Conservation (phyloP, 768 basidiomycete genomes). For the Inosperma sp. region DNA sequence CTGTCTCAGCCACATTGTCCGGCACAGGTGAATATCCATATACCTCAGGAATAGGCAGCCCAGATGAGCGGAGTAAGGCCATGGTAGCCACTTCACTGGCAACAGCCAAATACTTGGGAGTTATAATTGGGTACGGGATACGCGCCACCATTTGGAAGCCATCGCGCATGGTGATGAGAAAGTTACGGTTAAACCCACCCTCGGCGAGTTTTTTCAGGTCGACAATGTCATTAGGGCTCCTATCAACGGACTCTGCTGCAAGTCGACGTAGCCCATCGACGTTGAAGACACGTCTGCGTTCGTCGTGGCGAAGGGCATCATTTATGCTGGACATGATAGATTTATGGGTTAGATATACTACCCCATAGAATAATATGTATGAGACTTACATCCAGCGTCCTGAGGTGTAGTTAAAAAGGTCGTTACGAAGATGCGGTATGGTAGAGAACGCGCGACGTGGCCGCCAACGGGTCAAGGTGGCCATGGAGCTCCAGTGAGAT, state of each 20-base stretch:
- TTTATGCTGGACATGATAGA: slow-evolving; percentile 33
- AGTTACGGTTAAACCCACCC: slow-evolving; percentile 35
- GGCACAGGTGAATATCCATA: slow-evolving; percentile 38
- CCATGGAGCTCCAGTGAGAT: not conserved
- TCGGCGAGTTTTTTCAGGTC: slow-evolving; percentile 39
- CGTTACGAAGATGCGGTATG: slow-evolving; percentile 25
- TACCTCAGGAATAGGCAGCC: slow-evolving; percentile 39
- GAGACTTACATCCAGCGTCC: slow-evolving; percentile 42
- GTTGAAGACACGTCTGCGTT: slow-evolving; percentile 41
- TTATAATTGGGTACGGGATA: slow-evolving; percentile 29
- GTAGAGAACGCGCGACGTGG: slow-evolving; percentile 32
- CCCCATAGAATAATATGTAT: slow-evolving; percentile 24
- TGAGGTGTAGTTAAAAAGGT: slow-evolving; percentile 40
- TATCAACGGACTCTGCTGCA: slow-evolving; percentile 40
- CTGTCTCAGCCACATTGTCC: slow-evolving; percentile 37
- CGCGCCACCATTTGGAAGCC: slow-evolving; percentile 31
- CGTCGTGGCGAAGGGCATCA: slow-evolving; percentile 42
- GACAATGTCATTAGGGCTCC: slow-evolving; percentile 33
- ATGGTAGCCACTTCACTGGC: slow-evolving; percentile 48
- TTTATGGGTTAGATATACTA: slow-evolving; percentile 28
- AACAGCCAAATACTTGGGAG: slow-evolving; percentile 30
- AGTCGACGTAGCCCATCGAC: slow-evolving; percentile 39
- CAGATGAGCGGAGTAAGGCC: slow-evolving; percentile 34
- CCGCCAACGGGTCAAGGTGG: not conserved
- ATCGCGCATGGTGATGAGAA: slow-evolving; percentile 32